Conservation (phyloP, 2,329 filamentous ascomycete genomes). For the Chaetomium olivaceum region DNA sequence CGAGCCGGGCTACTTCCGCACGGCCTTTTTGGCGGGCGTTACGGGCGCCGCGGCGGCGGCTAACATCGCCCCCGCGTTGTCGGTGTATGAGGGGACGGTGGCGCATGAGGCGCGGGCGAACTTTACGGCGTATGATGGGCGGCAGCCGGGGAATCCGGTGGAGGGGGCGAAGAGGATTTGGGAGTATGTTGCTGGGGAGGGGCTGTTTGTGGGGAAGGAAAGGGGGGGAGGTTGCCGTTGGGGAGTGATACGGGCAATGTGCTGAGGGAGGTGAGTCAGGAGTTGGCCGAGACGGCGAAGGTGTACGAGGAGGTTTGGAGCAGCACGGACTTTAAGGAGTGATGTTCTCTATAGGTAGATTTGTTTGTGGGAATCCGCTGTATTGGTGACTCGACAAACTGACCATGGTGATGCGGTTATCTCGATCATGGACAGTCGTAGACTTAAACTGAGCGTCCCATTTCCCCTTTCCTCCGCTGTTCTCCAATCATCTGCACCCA, state of each 20-base stretch:
- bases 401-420: no score
- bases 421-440: no score
- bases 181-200: constrained; percentile 40
- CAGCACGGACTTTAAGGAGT: constrained; percentile 24
- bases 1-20: constrained; percentile 10
- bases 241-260: constrained; percentile 39
- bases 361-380: no score
- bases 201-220: constrained; percentile 36
- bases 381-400: no score
- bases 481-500: no score
- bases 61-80: neutral
- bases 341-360: neutral
- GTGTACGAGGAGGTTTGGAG: constrained; percentile 23
- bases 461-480: no score
- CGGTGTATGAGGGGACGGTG: neutral
- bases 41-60: neutral
- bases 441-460: no score
- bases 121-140: neutral
- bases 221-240: constrained; percentile 38
- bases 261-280: constrained; percentile 35
- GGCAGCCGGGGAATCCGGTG: neutral
- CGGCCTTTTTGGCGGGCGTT: neutral
- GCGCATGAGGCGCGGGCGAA: neutral
- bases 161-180: constrained; percentile 39
- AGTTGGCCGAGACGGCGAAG: constrained; percentile 19